These are phyloP conservation scores for Ustilago vetiveriae DNA, from an alignment of 1,284 basidiomycete species.

Conservation along the genomic window DNA sequence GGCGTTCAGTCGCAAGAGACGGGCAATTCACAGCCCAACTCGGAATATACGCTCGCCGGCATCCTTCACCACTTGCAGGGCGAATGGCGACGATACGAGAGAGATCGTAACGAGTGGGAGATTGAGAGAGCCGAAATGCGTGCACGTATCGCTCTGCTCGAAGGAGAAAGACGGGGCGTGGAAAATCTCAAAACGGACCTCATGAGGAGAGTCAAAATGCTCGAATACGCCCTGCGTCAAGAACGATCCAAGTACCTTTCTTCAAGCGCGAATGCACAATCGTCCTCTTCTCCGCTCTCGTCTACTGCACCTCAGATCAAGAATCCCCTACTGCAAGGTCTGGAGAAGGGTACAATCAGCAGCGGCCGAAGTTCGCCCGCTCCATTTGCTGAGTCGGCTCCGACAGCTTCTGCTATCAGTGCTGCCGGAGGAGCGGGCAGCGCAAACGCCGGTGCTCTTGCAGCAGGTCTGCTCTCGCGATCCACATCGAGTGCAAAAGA, in stretches of 20 bases:
- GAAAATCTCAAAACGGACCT: conserved; percentile 97
- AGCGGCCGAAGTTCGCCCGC: conserved; percentile 57
- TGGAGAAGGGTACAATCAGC: conserved; percentile 45
- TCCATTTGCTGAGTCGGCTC: conserved; percentile 26
- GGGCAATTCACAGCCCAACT: conserved; percentile 26
- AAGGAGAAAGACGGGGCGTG: conserved; percentile 93
- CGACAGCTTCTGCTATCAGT: conserved; percentile 15
- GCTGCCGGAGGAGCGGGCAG: conserved; percentile 15
- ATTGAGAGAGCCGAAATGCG: conserved; percentile 98
- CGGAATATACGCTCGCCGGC: conserved; percentile 79
- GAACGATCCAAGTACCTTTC: conserved; percentile 71
- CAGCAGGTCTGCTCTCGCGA: conserved; percentile 28
- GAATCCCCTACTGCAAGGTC: conserved; percentile 39
- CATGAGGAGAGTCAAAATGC: conserved; percentile 96
- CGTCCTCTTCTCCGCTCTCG: conserved; percentile 23
- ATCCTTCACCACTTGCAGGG: conserved; percentile 97
- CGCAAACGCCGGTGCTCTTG: conserved; percentile 24
- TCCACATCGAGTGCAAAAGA: conserved; percentile 74
- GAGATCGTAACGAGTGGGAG: conserved; percentile 99
- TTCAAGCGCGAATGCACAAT: conserved; percentile 9
- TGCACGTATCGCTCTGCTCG: conserved; percentile 95
- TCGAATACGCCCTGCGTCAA: conserved; percentile 83
- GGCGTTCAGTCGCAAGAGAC: conserved; percentile 45
- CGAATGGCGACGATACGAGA: conserved; percentile 90
- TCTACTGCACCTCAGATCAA: conserved; percentile 38